Evolutionary conservation across 805 yeast species (phyloP), one percentile per base, ranked within the genome.

Genomic region (Saccharomycopsis sp.): DNA sequence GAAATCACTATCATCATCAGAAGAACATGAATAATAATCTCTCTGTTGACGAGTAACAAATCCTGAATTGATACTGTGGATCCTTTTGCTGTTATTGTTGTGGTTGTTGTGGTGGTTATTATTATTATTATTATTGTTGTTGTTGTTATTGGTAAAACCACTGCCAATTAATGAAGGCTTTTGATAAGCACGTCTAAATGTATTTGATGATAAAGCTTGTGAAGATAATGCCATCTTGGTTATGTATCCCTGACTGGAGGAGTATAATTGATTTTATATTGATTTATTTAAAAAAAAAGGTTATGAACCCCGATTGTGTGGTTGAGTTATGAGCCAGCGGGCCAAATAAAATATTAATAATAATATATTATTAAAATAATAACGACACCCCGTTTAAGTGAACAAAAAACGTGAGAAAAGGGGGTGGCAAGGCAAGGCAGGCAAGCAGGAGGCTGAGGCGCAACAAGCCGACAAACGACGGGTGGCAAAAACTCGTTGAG

Each of bases 161-260:
- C 14, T 13, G 27, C 26, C 39, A n/a, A 20, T 22, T 13, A 11
- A 11, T 7, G 14, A 11, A 19, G 27, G 13, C 33, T 44, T 44
- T 19, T 40, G 44, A 28, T 44, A 34, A 28, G 32, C 29, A 11
- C 48, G 27, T 17, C 42, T 46, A 36, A 46, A 46, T 11, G 35
- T 37, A n/a, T 38, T 29, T 7, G 50, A 46, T 11, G 44, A 19
- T 21, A 47, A 41, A 3, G 50, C 47, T 33, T 47, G 50, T 2
- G 47, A 43, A 4, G 50, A 44, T 11, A 46, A 28, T 8, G 50
- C 52, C 52, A 45, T 45, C n/a, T 23, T 40, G 31, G 19, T 38
- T 31, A 33, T 16, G 47, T n/a, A n/a, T n/a, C n/a, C n/a, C n/a
- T n/a, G n/a, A n/a, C 26, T 19, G 39, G 22, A 9, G 39, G 11